Base-by-base conservation (phyloP, 306 rosid genomes). In the Sesbania bispinosa region DNA sequence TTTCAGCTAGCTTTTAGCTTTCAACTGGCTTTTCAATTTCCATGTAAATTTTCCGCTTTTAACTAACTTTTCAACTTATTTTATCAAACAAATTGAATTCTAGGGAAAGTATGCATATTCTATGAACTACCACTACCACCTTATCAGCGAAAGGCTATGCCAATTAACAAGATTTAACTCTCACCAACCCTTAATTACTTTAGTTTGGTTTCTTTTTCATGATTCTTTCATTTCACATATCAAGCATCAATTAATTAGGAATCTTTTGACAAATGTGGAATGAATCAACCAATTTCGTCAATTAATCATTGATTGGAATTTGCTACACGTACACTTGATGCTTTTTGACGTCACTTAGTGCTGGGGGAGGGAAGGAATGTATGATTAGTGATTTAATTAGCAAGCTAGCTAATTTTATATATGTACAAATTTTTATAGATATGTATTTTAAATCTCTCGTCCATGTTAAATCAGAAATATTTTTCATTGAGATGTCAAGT, bases 401-500 rank as follows among this genome's bases (percentile, higher is more conserved):
- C 58, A 81, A 82, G 59, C 76, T 75, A 78, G n/a, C n/a, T n/a
- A n/a, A n/a, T n/a, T n/a, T n/a, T n/a, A 35, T 35, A 7, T 35
- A 10, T 35, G 39, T 35, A 10, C 39, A n/a, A n/a, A n/a, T n/a
- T n/a, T n/a, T n/a, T n/a, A n/a, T n/a, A n/a, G n/a, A n/a, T n/a
- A n/a, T n/a, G n/a, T n/a, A n/a, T n/a, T n/a, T n/a, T n/a, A n/a
- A n/a, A n/a, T n/a, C n/a, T 57, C 62, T 59, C 50, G n/a, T 51
- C 33, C 55, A 64, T 26, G 65, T 41, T 53, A 52, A 50, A 62
- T 19, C 6, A 24, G 42, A 46, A 23, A 60, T 24, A n/a, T n/a
- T n/a, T n/a, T n/a, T n/a, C n/a, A n/a, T n/a, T 79, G 51, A 69
- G 77, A 76, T 50, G 73, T 86, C 73, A 86, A 75, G 64, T 71